phyloP scores from a whole-genome alignment of 176 grass and related monocot genomes.

The Triticum aestivum region IWGSC_CS_RefSeq_v2.1 NC_057814.1:135304421-135304920 shows the following conservation, averaged over 20 bases:
- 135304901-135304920: neutral
- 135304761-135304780: neutral
- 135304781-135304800: neutral
- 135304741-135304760: neutral
- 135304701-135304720: neutral
- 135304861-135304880: neutral
- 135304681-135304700: neutral
- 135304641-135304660: neutral
- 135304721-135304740: neutral
- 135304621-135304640: slow-evolving; percentile 21
- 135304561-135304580: slow-evolving; percentile 19
- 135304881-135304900: neutral
- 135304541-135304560: slow-evolving; percentile 25
- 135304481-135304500: slow-evolving; percentile 14
- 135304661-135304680: neutral
- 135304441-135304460: neutral
- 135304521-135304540: slow-evolving; percentile 27
- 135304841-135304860: neutral
- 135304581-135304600: slow-evolving; percentile 13
- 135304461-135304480: slow-evolving; percentile 17
- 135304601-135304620: neutral
- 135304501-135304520: neutral
- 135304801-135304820: neutral
- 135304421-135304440: neutral
- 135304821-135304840: neutral